These are phyloP conservation scores for Penicillium sp. DNA, from an alignment of 2,329 filamentous ascomycete genomes.

Conservation along the genomic window DNA sequence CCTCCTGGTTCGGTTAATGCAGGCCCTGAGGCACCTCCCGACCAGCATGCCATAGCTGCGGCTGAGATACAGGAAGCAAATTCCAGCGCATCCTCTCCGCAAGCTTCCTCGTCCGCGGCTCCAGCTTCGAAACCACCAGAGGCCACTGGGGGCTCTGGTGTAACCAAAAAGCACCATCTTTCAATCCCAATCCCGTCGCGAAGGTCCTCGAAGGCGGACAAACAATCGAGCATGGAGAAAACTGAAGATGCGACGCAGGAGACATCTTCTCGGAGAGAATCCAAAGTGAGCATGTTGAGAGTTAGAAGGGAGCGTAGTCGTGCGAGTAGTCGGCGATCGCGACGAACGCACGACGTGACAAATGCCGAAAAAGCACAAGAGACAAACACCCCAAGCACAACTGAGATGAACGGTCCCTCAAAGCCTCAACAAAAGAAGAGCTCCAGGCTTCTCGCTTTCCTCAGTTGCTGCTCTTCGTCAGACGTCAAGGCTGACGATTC, in stretches of 20 bases:
- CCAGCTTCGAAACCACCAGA: conserved; percentile 11
- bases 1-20: conserved; percentile 5
- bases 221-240: conserved; percentile 32
- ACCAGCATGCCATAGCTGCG: conserved; percentile 21
- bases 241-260: conserved; percentile 32
- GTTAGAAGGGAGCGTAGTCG: conserved; percentile 63
- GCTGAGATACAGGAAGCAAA: conserved; percentile 21
- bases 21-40: conserved; percentile 27
- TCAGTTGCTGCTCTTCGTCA: conserved; percentile 48
- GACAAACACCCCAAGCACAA: conserved; percentile 22
- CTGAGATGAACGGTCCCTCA: conserved; percentile 30
- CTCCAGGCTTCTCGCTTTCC: conserved; percentile 42
- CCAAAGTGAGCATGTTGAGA: conserved; percentile 62
- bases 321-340: conserved; percentile 52
- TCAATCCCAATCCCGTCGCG: conserved; percentile 38
- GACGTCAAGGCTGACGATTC: conserved; percentile 44
- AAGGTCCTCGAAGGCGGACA: conserved; percentile 37
- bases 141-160: conserved; percentile 16
- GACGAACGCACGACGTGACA: conserved; percentile 34
- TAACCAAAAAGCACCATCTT: conserved; percentile 37
- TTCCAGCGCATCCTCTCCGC: conserved; percentile 18
- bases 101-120: conserved; percentile 10
- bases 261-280: conserved; percentile 54
- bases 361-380: conserved; percentile 32
- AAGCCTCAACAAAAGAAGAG: conserved; percentile 42